Base-by-base conservation (phyloP, 345 rosid genomes). In the Eucalyptus globulus region DNA sequence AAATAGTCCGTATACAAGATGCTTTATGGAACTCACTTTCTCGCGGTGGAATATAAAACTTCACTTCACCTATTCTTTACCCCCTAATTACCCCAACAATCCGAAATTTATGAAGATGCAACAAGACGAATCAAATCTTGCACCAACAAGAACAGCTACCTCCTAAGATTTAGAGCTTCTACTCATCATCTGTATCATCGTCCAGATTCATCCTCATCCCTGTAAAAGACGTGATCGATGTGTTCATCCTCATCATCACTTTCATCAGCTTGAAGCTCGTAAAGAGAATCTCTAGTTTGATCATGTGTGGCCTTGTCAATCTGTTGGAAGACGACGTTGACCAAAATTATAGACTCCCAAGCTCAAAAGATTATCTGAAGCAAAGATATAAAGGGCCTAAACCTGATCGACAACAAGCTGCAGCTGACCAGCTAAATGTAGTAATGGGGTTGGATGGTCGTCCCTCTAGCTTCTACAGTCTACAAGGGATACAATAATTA, bases 331-430 rank as follows among this genome's bases (percentile, higher is more conserved):
- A 89, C 76, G 26, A 56, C n/a, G 80, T 34, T 50, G 4, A 22
- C 53, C n/a, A 83, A 40, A 47, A 21, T n/a, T 29, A 54, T 24
- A n/a, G 6, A 49, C 50, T 21, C 10, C 4, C 34, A 29, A 26
- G 56, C 9, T 87, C 85, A 69, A 29, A 53, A 49, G 7, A 19
- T 26, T n/a, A 34, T 76, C 50, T n/a, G 5, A 87, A 86, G 44
- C 37, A 5, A 31, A 56, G 89, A 51, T 14, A 58, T 87, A 50
- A 87, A 88, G 87, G 54, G 90, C 29, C 49, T 58, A 62, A 86
- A 98, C 99, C 99, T 95, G 97, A 43, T 96, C 94, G 45, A 93
- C 94, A 88, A 95, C 92, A 88, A 98, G 97, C 89, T 95, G 96
- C 88, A 95, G 92, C 87, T 97, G 96, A 34, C 99, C 99, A 31